phyloP scores from a whole-genome alignment of 768 basidiomycete species.

The Termitomyces sp. region DNA sequence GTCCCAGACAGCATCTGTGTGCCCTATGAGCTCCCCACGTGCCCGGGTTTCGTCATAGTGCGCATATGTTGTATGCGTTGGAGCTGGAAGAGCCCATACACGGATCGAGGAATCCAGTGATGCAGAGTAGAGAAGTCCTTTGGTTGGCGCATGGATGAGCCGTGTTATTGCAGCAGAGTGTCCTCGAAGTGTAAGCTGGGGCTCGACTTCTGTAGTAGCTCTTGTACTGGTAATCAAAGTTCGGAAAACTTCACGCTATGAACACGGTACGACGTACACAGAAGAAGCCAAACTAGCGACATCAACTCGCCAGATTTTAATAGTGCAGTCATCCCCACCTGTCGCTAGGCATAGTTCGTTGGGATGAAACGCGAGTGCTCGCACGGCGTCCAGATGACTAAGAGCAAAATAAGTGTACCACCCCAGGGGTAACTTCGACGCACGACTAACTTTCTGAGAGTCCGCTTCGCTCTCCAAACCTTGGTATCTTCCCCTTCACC shows the following conservation, averaged over 20 bases:
- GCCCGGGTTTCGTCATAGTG: conserved; percentile 79
- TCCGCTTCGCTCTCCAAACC: conserved; percentile 82
- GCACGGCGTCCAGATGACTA: conserved; percentile 92
- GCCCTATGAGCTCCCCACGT: conserved; percentile 80
- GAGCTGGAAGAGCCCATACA: conserved; percentile 78
- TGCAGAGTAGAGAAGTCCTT: conserved; percentile 80
- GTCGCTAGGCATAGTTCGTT: conserved; percentile 83
- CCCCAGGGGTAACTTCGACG: conserved; percentile 12
- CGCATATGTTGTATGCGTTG: conserved; percentile 83
- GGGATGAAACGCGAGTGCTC: conserved; percentile 87
- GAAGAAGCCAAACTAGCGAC: conserved; percentile 67
- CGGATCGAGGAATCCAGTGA: conserved; percentile 92
- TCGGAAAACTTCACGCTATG: conserved; percentile 11
- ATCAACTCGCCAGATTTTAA: conserved; percentile 95
- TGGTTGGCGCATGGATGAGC: conserved; percentile 72
- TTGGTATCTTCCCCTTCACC: conserved; percentile 66
- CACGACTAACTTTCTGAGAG: conserved; percentile 76
- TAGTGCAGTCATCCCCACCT: conserved; percentile 91
- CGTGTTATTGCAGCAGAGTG: conserved; percentile 90
- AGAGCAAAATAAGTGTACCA: conserved; percentile 13
- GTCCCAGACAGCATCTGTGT: conserved; percentile 97
- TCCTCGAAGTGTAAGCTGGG: conserved; percentile 88
- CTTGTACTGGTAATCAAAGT: conserved; percentile 41
- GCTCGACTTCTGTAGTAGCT: conserved; percentile 83
- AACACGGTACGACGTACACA: conserved; percentile 47